Base-by-base conservation (phyloP, 1,139 yeast genomes). In the Blastobotrys buckinghamii region DNA sequence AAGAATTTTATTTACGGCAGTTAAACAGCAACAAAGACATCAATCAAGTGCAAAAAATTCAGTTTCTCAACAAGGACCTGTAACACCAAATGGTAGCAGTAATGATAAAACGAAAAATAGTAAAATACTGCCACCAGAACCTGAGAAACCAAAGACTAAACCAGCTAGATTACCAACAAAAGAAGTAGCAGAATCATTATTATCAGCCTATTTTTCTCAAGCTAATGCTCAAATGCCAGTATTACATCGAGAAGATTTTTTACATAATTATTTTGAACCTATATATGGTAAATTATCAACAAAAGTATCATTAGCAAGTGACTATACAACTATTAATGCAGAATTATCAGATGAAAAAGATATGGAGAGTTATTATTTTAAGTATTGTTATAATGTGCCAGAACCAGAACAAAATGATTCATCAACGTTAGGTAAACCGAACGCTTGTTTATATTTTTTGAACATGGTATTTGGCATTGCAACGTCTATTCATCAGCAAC, bases 211-310 rank as follows among this genome's bases (percentile, higher is more conserved):
- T 64, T 89, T 89, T 61, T 78, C 86, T 20, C 92, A 84, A 58
- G 78, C 92, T 16, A 88, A 88, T 61, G 72, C 95, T 2, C 96
- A 87, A 63, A 62, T 85, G 36, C 96, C 96, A 0, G 74, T 88
- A 5, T 66, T 89, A 45, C 96, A 89, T 62, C 75, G 96, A 35
- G 95, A 87, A 59, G 79, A 77, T 54, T 88, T 88, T 59, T 64
- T 89, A 40, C 69, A 70, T 45, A 71, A 73, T 40, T 81, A 80
- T 60, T 89, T 84, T 61, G 77, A 79, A 52, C 96, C 96, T 0
- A 73, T 88, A 1, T 88, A 88, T 61, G 96, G 96, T 1, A 65
- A 71, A 6, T 70, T 84, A 49, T 80, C 86, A 29, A 62, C 71
- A 1, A 69, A 69, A 38, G 69, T 79, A 0, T 74, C 82, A 1